A percentile compares a stretch with the other conserved stretches of the same genome.
These are phyloP conservation scores for Aspergillus alliaceus DNA, from an alignment of 2,329 filamentous ascomycete species.

Conservation along the genomic window DNA sequence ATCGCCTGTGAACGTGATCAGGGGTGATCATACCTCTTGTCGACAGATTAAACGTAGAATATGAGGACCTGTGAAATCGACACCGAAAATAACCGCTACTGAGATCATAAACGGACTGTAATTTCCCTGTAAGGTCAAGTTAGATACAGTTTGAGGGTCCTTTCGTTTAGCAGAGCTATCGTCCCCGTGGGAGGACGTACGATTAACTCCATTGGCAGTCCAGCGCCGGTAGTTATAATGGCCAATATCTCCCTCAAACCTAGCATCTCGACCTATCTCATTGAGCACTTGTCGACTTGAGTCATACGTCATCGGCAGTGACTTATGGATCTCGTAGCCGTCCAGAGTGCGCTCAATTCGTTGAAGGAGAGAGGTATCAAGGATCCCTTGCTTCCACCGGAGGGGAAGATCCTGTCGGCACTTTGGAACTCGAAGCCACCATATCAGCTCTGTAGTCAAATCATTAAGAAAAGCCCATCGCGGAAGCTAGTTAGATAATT, in stretches of 20 bases:
- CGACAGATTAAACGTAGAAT: too few species aligned
- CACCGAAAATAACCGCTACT: too few species aligned
- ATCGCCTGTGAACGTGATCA: too few species aligned
- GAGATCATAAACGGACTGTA: too few species aligned
- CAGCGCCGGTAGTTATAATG: constrained; percentile 29
- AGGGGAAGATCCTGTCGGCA: constrained; percentile 18
- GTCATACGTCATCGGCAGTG: constrained; percentile 27
- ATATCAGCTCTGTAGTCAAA: constrained; percentile 27
- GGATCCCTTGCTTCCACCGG: constrained; percentile 21
- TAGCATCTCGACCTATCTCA: constrained; percentile 24
- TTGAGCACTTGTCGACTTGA: constrained; percentile 20
- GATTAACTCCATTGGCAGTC: constrained; percentile 29
- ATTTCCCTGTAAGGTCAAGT: too few species aligned
- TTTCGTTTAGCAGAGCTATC: too few species aligned
- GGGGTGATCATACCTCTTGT: too few species aligned
- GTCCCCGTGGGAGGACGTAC: too few species aligned
- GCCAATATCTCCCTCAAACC: constrained; percentile 27
- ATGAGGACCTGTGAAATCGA: too few species aligned
- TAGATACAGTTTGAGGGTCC: too few species aligned
- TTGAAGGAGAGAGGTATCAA: constrained; percentile 26
- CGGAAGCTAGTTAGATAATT: constrained; percentile 26
- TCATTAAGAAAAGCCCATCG: constrained; percentile 26
- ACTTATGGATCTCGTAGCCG: constrained; percentile 23
- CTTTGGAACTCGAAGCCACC: constrained; percentile 22
- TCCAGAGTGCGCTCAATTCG: constrained; percentile 21